These are phyloP conservation scores for Warburgia ugandensis DNA, from an alignment of 164 flowering plant species.

Conservation along the genomic window DNA sequence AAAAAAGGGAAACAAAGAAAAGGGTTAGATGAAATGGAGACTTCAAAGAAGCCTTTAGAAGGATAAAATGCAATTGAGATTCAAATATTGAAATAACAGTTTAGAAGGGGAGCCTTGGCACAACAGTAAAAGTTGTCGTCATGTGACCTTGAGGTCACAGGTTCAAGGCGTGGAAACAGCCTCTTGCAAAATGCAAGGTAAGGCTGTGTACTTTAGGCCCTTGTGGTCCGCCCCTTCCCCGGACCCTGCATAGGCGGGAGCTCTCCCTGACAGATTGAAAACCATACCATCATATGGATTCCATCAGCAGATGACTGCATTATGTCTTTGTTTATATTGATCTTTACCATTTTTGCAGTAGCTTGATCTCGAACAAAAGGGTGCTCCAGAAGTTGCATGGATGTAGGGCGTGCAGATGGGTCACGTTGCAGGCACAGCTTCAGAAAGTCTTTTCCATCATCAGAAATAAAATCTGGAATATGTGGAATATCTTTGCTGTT, in stretches of 20 bases:
- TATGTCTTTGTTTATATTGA: slow-evolving; percentile 38
- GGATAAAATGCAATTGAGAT: neutral
- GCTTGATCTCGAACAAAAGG: slow-evolving; percentile 65
- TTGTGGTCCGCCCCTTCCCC: no score
- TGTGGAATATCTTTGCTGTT: slow-evolving; percentile 89
- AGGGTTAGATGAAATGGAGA: no score
- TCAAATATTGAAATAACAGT: neutral
- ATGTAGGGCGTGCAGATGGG: slow-evolving; percentile 73
- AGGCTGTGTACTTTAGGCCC: no score
- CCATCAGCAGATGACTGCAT: slow-evolving; percentile 41
- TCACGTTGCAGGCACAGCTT: slow-evolving; percentile 74
- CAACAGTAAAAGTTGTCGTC: no score
- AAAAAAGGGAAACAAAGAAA: no score
- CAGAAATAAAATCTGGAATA: slow-evolving; percentile 71
- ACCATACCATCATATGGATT: slow-evolving; percentile 1
- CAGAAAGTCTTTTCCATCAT: slow-evolving; percentile 67
- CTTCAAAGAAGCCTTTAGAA: neutral
- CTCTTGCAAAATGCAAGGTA: no score
- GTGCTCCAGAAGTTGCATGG: slow-evolving; percentile 55
- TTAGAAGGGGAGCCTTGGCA: neutral
- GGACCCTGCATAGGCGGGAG: no score
- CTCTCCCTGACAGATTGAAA: neutral
- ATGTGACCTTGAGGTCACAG: no score
- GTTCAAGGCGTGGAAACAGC: no score
- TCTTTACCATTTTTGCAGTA: slow-evolving; percentile 34